phyloP scores from a whole-genome alignment of 306 rosid genomes.

The Ziziphus jujuba region DNA sequence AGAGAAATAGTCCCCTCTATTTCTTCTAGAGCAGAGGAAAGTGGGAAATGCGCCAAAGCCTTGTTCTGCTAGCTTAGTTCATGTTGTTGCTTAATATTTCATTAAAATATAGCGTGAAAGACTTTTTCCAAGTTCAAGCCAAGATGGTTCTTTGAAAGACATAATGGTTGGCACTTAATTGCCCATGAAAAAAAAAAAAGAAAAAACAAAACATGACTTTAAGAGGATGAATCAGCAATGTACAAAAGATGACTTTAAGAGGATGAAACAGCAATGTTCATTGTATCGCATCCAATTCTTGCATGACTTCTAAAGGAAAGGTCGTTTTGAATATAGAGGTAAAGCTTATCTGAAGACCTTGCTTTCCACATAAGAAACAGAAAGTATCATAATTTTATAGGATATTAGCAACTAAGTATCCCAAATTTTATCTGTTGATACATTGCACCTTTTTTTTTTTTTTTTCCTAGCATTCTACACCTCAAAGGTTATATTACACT shows the following conservation, averaged over 20 bases:
- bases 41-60: not conserved
- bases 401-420: too few species aligned
- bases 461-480: too few species aligned
- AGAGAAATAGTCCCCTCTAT: not conserved
- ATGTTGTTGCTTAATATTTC: not conserved
- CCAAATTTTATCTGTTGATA: too few species aligned
- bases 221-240: too few species aligned
- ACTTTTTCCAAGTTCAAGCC: too few species aligned
- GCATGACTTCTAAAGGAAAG: not conserved
- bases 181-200: too few species aligned
- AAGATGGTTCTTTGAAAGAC: too few species aligned
- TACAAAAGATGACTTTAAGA: not conserved
- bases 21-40: constrained; percentile 20
- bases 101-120: not conserved
- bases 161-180: too few species aligned
- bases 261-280: not conserved
- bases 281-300: not conserved
- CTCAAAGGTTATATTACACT: too few species aligned
- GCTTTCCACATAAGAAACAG: not conserved
- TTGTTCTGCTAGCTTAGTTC: not conserved
- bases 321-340: not conserved
- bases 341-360: not conserved
- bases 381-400: not conserved
- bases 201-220: too few species aligned
- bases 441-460: too few species aligned